Base-by-base conservation (phyloP, 2,329 filamentous ascomycete species). In the Biscogniauxia mediterranea region DNA sequence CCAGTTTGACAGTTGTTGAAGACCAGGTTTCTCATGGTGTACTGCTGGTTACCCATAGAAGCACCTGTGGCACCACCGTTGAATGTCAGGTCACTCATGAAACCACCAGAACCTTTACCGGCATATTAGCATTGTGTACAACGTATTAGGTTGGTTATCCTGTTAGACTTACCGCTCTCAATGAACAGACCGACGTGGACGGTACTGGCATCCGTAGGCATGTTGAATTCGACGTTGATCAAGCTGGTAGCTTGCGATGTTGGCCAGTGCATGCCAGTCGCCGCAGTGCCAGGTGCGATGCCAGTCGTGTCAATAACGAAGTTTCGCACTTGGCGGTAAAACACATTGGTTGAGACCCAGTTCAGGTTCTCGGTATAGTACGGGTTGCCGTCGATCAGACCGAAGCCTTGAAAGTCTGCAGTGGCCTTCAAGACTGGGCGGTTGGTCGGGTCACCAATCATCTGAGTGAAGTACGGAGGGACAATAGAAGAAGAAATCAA, bases 1-100 rank as follows among this genome's bases (percentile, higher is more conserved):
- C 78, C 83, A 7, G 87, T 90, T 64, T 85, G 80, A 74, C 85
- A 87, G 70, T 81, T 79, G 66, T 86, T 85, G 77, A 91, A 91
- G 17, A 80, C 83, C 56, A 91, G 66, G 72, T 90, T 89, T 52
- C 86, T 81, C 64, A 86, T 86, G 2, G 87, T 90, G 70, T 90
- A 91, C 71, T 92, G 89, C 60, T 90, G 80, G 71, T 90, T 89
- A 19, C 85, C 83, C 77, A 89, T 82, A 64, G 85, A 87, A 54
- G 86, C 85, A 65, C 88, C 87, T 17, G 78, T 77, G 3, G 80
- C 80, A 63, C 85, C 85, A 58, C 85, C 84, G 62, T 81, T 81
- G 73, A 87, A 86, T 4, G 83, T 85, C 72, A 92, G 81, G 69
- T 91, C 87, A 49, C 87, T 75, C 64, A 79, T 72, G 56, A 76